Evolutionary conservation across 805 yeast species (phyloP), one percentile per base, ranked within the genome.

Genomic region (Ogataea allantospora): DNA sequence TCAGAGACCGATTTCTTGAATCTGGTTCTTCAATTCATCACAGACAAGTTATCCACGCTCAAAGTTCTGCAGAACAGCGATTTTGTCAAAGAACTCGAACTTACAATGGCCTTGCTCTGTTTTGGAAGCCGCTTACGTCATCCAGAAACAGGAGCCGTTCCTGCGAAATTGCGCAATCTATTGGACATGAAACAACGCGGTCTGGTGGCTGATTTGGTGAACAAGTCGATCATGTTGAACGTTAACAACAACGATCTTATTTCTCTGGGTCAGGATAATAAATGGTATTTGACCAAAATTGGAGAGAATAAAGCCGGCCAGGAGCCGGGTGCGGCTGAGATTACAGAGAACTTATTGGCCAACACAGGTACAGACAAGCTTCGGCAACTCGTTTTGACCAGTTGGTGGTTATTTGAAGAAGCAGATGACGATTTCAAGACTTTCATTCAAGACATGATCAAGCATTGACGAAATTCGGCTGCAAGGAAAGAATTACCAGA

Each of bases 31-130:
- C 55, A 63, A 7, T 83, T 83, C 60, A 80, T 84, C 7, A 70
- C 79, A 43, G 74, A 71, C 14, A 80, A 80, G 51, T 46, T 62
- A 16, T 58, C 64, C 2, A 56, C 55, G 13, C 35, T 52, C 5
- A 54, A 53, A 27, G 55, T 62, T 7, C 42, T 60, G 25, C 60
- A 56, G 28, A 79, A 80, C 31, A 66, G 66, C 46, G 67, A 67
- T 40, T 77, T 83, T 43, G 69, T 88, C 60, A 74, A 75, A 38
- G 91, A 86, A 47, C 63, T 88, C 44, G 96, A 89, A 55, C 66
- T 80, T 29, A 80, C 95, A 2, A 85, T 88, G 93, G 87, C 95
- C 15, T 66, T 88, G 43, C 63, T 88, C 24, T 77, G 80, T 50
- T 75, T 73, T 53, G 70, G 72, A 24, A 54, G 52, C 15, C 53